Base-by-base conservation (phyloP, 805 yeast genomes). In the Candida vaughaniae region DNA sequence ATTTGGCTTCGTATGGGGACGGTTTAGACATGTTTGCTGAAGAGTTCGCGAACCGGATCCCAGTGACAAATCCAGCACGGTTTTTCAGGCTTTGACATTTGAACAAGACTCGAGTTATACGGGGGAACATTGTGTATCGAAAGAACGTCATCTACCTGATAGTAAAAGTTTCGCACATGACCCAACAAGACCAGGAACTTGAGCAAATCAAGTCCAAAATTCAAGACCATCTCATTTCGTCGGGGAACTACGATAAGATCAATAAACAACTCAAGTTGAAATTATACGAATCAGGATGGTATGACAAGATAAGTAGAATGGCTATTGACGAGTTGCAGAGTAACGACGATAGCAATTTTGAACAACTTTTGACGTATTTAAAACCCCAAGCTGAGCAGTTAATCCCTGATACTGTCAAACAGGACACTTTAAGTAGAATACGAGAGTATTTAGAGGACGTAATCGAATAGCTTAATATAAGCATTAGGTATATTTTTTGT, bases 201-300 rank as follows among this genome's bases (percentile, higher is more conserved):
- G 69, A 64, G 39, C 61, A 58, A 34, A 67, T 80, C 33, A 75
- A 75, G 56, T 69, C 79, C 6, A 78, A 80, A 50, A 82, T 87
- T 30, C 87, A 84, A 49, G 77, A 77, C 40, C 80, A 79, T 50
- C 71, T 88, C 25, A 78, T 87, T 3, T 73, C 80, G 20, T 75
- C 87, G 19, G 96, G 96, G 0, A 85, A 82, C 60, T 88, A 88
- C 58, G 91, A 85, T 43, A 71, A 73, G 70, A 82, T 87, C 38
- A 80, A 83, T 33, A 73, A 75, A 35, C 68, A 73, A 32, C 62
- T 90, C 41, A 78, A 78, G 48, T 71, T 80, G 38, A 77, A 76
- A 51, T 71, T 90, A 8, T 73, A 79, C 35, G 84, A 85, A 52
- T 73, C 82, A 1, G 96, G 96, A 5, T 90, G 97, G 97, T 78